Evolutionary conservation across 108 stramenopile species (phyloP).

Genomic region (Pseudonitzschia pungens): DNA sequence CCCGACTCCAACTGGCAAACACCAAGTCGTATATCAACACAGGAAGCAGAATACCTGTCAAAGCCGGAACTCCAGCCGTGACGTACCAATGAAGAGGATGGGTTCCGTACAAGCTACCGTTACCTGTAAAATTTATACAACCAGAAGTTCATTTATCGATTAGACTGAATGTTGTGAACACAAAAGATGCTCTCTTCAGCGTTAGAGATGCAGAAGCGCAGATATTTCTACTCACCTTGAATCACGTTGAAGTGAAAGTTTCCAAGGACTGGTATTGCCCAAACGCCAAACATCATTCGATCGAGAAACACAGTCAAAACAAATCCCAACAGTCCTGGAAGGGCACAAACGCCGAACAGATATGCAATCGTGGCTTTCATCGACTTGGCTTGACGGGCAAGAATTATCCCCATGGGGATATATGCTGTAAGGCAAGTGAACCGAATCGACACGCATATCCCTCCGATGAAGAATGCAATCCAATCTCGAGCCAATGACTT

Average conservation of each 20-base stretch:
- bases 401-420: conserved; percentile 71
- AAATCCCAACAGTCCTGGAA: conserved; percentile 59
- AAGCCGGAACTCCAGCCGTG: conserved; percentile 74
- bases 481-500: neutral
- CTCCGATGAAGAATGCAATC: conserved; percentile 78
- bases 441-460: conserved; percentile 72
- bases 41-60: conserved; percentile 63
- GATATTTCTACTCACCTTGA: conserved; percentile 37
- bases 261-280: conserved; percentile 79
- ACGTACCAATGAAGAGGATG: conserved; percentile 86
- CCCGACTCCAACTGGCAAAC: conserved; percentile 12
- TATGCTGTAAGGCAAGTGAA: conserved; percentile 83
- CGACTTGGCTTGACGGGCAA: conserved; percentile 41
- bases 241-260: conserved; percentile 87
- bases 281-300: conserved; percentile 78
- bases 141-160: neutral
- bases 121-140: conserved; percentile 26
- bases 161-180: neutral
- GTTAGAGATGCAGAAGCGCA: neutral
- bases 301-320: conserved; percentile 55
- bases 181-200: neutral
- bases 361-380: conserved; percentile 5
- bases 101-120: conserved; percentile 79
- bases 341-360: conserved; percentile 45
- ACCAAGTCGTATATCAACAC: conserved; percentile 51